Base-by-base conservation (phyloP, 768 basidiomycete species). In the Pleurotus platypus region DNA sequence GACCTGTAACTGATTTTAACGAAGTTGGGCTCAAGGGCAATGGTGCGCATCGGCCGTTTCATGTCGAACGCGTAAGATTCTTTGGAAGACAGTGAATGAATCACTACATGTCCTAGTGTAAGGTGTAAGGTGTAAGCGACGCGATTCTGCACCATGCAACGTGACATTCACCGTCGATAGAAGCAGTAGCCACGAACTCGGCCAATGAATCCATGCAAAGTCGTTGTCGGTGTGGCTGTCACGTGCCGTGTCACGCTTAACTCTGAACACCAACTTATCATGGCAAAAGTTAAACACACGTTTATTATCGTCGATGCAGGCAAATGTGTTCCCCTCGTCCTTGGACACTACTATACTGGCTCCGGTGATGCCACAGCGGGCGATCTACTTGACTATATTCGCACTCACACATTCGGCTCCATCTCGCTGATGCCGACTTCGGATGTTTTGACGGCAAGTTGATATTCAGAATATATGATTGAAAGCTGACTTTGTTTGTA, bases 11-110 rank as follows among this genome's bases (percentile, higher is more conserved):
- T 78, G 50, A 82, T 83, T 70, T 89, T 90, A 3, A 89, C 84
- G 60, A 96, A 99, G 58, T 86, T 81, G 5, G 97, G 97, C 65
- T 98, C 96, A 56, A 98, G 80, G 1, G 94, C 85, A 46, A 98
- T 80, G 2, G 89, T 87, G 5, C 90, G 87, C 79, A 98, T 87
- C 2, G 95, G 96, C 9, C 97, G 86, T 64, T 92, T 92, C 75
- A 94, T 83, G 69, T 98, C 89, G 67, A 94, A 94, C 7, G 81
- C 78, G 66, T 96, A 94, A 2, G 85, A 81, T 68, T 97, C 93
- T 0, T 85, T 72, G 2, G 85, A 85, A 15, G 87, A 85, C 9
- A 93, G 70, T 0, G 94, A 93, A 63, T 90, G 87, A 49, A 98
- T 85, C 60, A 90, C 84, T 58, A 96, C 89, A 77, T 94, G 92